These are phyloP conservation scores for Sordariomycetes sp. DNA, from an alignment of 2,329 filamentous ascomycete genomes.

Conservation along the genomic window DNA sequence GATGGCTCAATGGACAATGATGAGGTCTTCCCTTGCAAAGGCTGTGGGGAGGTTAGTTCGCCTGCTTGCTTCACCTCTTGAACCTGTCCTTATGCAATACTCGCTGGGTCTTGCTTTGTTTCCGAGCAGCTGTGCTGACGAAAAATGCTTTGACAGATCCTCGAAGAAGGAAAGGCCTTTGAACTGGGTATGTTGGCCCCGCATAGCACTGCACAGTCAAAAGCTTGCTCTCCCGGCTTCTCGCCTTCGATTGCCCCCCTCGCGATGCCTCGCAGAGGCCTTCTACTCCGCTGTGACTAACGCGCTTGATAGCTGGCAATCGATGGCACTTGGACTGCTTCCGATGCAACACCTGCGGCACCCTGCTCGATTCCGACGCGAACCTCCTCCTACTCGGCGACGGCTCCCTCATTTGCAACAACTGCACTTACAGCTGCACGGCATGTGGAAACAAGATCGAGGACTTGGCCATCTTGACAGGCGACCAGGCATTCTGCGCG, in stretches of 20 bases:
- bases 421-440: constrained; percentile 98
- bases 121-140: constrained; percentile 5
- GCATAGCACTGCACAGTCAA: background rate
- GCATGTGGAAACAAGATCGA: constrained; percentile 97
- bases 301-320: constrained; percentile 59
- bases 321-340: constrained; percentile 99
- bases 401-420: constrained; percentile 96
- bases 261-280: background rate
- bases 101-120: constrained; percentile 11
- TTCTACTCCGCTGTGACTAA: constrained; percentile 8
- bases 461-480: constrained; percentile 91
- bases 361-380: constrained; percentile 93
- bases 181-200: constrained; percentile 63
- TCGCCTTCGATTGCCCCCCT: constrained; percentile 3
- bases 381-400: constrained; percentile 95
- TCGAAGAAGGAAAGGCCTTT: constrained; percentile 97
- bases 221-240: background rate
- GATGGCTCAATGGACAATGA: constrained; percentile 64
- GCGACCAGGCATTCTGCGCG: constrained; percentile 95
- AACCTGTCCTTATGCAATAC: background rate
- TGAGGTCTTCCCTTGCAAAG: constrained; percentile 83
- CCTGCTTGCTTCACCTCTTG: constrained; percentile 7
- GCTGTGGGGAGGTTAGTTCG: constrained; percentile 72
- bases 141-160: constrained; percentile 49
- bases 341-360: constrained; percentile 90